Evolutionary conservation across 202 grass and related monocot genomes (phyloP), one percentile per base, ranked within the genome.

Genomic region (Panicum hallii): DNA sequence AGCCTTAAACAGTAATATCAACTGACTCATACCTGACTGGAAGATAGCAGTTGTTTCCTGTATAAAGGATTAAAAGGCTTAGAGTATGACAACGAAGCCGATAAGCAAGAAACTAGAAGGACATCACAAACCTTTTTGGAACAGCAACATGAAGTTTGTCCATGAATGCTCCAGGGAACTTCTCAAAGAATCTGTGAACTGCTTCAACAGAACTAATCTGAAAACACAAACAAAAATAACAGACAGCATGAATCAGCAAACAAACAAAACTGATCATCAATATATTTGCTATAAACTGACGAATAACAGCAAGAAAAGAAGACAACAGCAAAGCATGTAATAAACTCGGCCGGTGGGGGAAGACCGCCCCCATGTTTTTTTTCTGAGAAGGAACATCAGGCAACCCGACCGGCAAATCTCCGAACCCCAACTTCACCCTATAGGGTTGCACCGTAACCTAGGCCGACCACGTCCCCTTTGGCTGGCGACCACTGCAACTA

Each of bases 111-210:
- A 86, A 64, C 43, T 20, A 44, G 42, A 69, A 72, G 30, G 49
- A 61, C 42, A 40, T 85, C 43, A 40, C 30, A 82, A 45, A 97
- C 95, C 95, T 95, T 91, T 88, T 91, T 34, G 87, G 82, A 80
- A 95, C 70, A 67, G 55, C 28, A 70, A 88, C 70, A 79, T 97
- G 90, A 87, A 97, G 92, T 79, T 93, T 93, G 19, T 89, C 79
- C 90, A 97, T 93, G 87, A 97, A 97, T 90, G 85, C 92, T 93
- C 53, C 83, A 88, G 95, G 95, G 73, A 97, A 97, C 85, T 85
- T 97, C 89, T 95, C 95, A 75, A 97, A 97, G 50, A 93, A 91
- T 86, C 75, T 87, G 65, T 97, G 95, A 55, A 97, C 89, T 45
- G 83, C 89, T 87, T 97, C 92, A 45, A 97, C 89, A 78, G 92